Conservation (phyloP, 1,284 basidiomycete species). For the Ustilago hordei region DNA sequence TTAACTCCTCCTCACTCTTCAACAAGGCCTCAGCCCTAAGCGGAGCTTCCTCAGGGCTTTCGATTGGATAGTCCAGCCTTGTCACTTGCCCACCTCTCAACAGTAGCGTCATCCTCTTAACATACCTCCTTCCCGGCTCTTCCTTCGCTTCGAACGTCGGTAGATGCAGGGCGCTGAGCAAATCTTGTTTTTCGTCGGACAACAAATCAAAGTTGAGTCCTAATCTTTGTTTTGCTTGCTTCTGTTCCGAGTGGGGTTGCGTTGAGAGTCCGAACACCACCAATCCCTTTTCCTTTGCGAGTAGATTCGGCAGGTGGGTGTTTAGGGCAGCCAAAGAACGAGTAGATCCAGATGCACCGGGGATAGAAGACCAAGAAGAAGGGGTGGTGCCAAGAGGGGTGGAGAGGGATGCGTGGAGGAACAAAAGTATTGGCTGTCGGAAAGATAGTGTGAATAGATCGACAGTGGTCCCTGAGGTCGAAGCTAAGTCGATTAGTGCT, state of each 20-base stretch:
- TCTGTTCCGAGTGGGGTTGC: slow-evolving; percentile 36
- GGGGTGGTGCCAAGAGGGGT: slow-evolving; percentile 20
- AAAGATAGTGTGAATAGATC: slow-evolving; percentile 65
- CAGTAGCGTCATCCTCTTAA: slow-evolving; percentile 57
- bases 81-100: slow-evolving; percentile 60
- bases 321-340: slow-evolving; percentile 48
- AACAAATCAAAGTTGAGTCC: slow-evolving; percentile 42
- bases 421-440: slow-evolving; percentile 57
- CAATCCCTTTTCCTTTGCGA: slow-evolving; percentile 43
- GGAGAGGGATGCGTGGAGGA: slow-evolving; percentile 46
- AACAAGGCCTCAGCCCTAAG: slow-evolving; percentile 51
- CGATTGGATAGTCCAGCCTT: slow-evolving; percentile 58
- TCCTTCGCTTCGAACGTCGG: slow-evolving; percentile 45
- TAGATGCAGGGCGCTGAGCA: slow-evolving; percentile 46
- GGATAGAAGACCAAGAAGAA: slow-evolving; percentile 35
- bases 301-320: slow-evolving; percentile 23
- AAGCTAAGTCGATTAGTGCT: slow-evolving; percentile 53
- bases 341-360: slow-evolving; percentile 39
- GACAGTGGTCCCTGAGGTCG: slow-evolving; percentile 46
- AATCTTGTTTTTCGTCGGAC: slow-evolving; percentile 31
- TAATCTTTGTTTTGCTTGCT: slow-evolving; percentile 28
- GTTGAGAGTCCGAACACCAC: slow-evolving; percentile 58
- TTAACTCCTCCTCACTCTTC: slow-evolving; percentile 39
- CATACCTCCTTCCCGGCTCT: slow-evolving; percentile 22
- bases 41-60: slow-evolving; percentile 41